phyloP scores from a whole-genome alignment of 345 rosid species.

The Boechera stricta region DNA sequence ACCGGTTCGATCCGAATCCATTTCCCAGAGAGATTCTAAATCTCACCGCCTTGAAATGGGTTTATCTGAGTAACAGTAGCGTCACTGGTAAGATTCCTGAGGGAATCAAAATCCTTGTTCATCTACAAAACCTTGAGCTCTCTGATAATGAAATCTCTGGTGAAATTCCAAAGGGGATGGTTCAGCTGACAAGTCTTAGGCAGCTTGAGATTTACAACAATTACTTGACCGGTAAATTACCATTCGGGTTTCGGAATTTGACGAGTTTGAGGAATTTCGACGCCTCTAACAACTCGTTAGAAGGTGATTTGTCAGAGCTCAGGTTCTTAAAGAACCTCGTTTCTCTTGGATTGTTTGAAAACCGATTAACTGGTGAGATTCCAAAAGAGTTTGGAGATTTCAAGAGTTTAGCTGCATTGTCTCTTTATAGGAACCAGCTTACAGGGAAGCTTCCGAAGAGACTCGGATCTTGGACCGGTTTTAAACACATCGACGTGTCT shows the following conservation, averaged over 20 bases:
- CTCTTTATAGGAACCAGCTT: slow-evolving; percentile 70
- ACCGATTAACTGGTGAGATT: slow-evolving; percentile 68
- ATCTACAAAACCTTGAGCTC: slow-evolving; percentile 69
- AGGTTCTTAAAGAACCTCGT: slow-evolving; percentile 54
- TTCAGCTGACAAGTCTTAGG: slow-evolving; percentile 52
- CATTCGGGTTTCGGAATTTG: slow-evolving; percentile 65
- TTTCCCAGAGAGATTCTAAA: slow-evolving; percentile 64
- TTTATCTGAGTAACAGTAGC: slow-evolving; percentile 75
- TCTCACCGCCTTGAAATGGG: slow-evolving; percentile 64
- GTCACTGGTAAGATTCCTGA: slow-evolving; percentile 75
- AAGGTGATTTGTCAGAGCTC: slow-evolving; percentile 68
- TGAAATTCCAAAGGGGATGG: slow-evolving; percentile 63
- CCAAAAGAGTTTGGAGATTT: slow-evolving; percentile 73
- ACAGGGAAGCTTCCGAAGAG: slow-evolving; percentile 69
- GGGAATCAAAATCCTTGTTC: slow-evolving; percentile 58
- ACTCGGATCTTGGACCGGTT: slow-evolving; percentile 66
- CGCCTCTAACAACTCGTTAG: slow-evolving; percentile 62
- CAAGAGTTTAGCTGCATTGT: slow-evolving; percentile 55
- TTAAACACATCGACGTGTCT: slow-evolving; percentile 66
- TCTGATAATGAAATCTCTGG: slow-evolving; percentile 64
- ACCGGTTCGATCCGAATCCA: slow-evolving; percentile 53
- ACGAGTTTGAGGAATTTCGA: slow-evolving; percentile 59
- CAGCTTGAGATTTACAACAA: slow-evolving; percentile 84
- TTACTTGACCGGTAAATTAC: slow-evolving; percentile 65
- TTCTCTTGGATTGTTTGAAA: slow-evolving; percentile 65